Conservation (phyloP, 495 filamentous ascomycete genomes). For the Penicillium malachiteum region DNA sequence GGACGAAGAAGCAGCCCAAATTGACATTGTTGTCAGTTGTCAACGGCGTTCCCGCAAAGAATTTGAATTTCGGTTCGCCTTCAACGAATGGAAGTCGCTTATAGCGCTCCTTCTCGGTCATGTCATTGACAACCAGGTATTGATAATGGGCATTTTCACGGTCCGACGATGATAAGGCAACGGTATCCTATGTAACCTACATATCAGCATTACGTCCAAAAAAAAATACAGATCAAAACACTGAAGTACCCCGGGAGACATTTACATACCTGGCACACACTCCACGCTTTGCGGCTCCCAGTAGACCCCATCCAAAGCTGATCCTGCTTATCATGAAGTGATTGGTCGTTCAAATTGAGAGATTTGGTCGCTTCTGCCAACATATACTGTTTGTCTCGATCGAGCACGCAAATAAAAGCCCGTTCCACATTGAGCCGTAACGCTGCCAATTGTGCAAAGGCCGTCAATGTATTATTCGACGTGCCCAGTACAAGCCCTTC, state of each 20-base stretch:
- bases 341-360: constrained; percentile 35
- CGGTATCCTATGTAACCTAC: constrained; percentile 22
- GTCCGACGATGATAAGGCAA: constrained; percentile 37
- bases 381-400: constrained; percentile 51
- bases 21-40: constrained; percentile 65
- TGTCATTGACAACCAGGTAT: constrained; percentile 41
- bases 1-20: constrained; percentile 68
- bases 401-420: constrained; percentile 49
- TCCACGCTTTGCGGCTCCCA: constrained; percentile 40
- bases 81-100: constrained; percentile 41
- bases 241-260: background rate
- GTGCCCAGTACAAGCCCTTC: constrained; percentile 23
- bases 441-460: constrained; percentile 46
- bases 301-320: constrained; percentile 28
- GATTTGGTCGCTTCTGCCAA: constrained; percentile 53
- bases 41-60: constrained; percentile 54
- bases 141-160: constrained; percentile 23
- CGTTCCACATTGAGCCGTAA: constrained; percentile 43
- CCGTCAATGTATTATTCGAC: constrained; percentile 54
- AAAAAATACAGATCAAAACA: background rate
- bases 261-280: constrained; percentile 44
- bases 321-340: constrained; percentile 32
- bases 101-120: constrained; percentile 42
- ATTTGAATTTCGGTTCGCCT: constrained; percentile 41
- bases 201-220: background rate